A percentile compares a stretch with the other conserved stretches of the same genome.
Conservation (phyloP, 2,329 filamentous ascomycete genomes). For the Aspergillus uvarum region DNA sequence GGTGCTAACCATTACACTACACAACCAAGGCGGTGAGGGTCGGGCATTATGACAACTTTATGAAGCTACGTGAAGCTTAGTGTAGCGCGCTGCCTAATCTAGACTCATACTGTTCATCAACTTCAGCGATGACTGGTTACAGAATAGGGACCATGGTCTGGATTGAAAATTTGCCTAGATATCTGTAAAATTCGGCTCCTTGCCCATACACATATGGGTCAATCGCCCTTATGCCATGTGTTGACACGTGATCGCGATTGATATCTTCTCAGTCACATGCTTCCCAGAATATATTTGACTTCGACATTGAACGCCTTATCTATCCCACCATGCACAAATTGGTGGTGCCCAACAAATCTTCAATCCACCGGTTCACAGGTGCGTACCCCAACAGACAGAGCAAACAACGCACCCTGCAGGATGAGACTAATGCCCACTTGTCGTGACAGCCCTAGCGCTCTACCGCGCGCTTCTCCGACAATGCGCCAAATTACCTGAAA, state of each 20-base stretch:
- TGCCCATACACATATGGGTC: too few relatives aligned
- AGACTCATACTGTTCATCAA: too few relatives aligned
- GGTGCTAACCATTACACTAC: background rate
- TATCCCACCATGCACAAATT: conserved; percentile 37
- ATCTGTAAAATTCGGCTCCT: too few relatives aligned
- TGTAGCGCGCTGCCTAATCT: too few relatives aligned
- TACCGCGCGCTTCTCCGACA: conserved; percentile 48
- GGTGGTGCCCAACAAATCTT: conserved; percentile 35
- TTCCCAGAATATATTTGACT: background rate
- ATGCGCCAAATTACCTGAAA: conserved; percentile 34
- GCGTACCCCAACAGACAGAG: conserved; percentile 14
- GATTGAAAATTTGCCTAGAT: too few relatives aligned
- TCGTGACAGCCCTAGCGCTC: conserved; percentile 41
- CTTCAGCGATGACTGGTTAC: too few relatives aligned
- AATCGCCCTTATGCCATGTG: too few relatives aligned
- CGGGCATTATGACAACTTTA: background rate
- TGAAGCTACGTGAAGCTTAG: background rate
- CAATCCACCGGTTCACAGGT: conserved; percentile 49
- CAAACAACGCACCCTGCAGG: background rate
- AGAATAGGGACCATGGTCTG: too few relatives aligned
- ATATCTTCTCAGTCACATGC: conserved; percentile 1
- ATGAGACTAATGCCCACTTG: background rate
- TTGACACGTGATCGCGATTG: background rate
- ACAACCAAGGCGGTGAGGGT: background rate
- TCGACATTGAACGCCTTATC: background rate